A percentile compares a stretch with the other conserved stretches of the same genome.
These are phyloP conservation scores for Boletus rufocinnamomeus DNA, from an alignment of 768 basidiomycete species.

Conservation along the genomic window DNA sequence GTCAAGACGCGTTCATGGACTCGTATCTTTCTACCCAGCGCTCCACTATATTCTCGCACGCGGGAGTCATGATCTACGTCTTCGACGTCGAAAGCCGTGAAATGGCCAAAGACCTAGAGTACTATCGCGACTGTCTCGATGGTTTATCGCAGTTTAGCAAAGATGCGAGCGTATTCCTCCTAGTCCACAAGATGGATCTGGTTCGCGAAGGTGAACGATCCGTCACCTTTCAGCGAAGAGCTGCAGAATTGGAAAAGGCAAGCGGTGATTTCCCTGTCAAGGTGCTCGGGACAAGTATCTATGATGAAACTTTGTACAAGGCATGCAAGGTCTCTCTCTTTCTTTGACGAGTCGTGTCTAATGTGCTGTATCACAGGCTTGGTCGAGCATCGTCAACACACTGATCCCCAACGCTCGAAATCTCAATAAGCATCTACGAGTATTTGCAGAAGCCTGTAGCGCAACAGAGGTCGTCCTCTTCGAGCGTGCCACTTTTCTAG, in stretches of 20 bases:
- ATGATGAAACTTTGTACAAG: conserved; percentile 96
- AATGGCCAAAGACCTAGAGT: conserved; percentile 82
- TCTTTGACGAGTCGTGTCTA: conserved; percentile 9
- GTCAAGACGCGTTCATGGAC: conserved; percentile 98
- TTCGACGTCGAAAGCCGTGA: conserved; percentile 93
- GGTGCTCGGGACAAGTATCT: conserved; percentile 93
- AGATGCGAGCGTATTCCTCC: conserved; percentile 82
- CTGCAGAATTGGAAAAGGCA: conserved; percentile 67
- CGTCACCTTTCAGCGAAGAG: conserved; percentile 68
- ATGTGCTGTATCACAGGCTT: conserved; percentile 62
- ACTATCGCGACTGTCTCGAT: conserved; percentile 89
- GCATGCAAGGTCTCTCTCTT: conserved; percentile 38
- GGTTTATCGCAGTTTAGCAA: conserved; percentile 78
- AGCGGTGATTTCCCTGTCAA: conserved; percentile 62
- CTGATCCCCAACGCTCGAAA: conserved; percentile 94
- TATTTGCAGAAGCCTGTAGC: conserved; percentile 82
- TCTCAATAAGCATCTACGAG: conserved; percentile 82
- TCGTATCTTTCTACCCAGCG: conserved; percentile 91
- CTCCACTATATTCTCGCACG: conserved; percentile 94
- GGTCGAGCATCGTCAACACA: conserved; percentile 97
- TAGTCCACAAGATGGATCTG: conserved; percentile 98
- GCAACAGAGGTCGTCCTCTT: conserved; percentile 96
- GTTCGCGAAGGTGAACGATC: conserved; percentile 60
- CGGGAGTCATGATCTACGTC: conserved; percentile 97
- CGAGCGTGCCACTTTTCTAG: conserved; percentile 96